phyloP scores from a whole-genome alignment of 345 rosid species.

The Atalantia buxifolia region DNA sequence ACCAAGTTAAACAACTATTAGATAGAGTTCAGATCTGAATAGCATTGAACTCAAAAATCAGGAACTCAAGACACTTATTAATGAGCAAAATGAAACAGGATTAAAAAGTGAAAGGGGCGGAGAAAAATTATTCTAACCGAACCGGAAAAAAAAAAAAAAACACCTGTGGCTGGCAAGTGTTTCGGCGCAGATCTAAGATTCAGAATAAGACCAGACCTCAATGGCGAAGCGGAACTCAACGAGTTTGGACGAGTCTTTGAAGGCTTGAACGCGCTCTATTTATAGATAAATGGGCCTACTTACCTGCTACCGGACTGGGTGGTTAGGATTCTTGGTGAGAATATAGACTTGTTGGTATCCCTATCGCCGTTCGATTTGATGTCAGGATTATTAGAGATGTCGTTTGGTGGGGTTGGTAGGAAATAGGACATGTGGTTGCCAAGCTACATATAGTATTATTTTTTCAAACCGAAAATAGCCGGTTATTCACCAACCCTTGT shows the following conservation, averaged over 20 bases:
- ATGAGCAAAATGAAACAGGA: background rate
- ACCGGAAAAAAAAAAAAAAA: background rate
- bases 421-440: conserved; percentile 20
- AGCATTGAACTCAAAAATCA: background rate
- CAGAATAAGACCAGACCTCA: conserved; percentile 14
- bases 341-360: background rate
- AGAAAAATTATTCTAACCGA: too few species aligned
- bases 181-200: conserved; percentile 4
- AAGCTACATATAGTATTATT: background rate
- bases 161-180: conserved; percentile 9
- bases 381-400: background rate
- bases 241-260: background rate
- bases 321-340: conserved; percentile 17
- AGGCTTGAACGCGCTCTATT: conserved; percentile 1
- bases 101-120: background rate
- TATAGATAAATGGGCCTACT: conserved; percentile 19
- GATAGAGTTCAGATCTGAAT: conserved; percentile 11
- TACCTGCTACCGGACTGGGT: conserved; percentile 13
- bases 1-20: background rate
- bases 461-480: conserved; percentile 7
- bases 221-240: background rate
- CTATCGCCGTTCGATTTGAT: conserved; percentile 24
- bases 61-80: background rate
- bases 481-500: conserved; percentile 39
- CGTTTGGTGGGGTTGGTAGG: conserved; percentile 31